Evolutionary conservation across 495 filamentous ascomycete species (phyloP), one percentile per base, ranked within the genome.

Genomic region (Neurospora cerealis): DNA sequence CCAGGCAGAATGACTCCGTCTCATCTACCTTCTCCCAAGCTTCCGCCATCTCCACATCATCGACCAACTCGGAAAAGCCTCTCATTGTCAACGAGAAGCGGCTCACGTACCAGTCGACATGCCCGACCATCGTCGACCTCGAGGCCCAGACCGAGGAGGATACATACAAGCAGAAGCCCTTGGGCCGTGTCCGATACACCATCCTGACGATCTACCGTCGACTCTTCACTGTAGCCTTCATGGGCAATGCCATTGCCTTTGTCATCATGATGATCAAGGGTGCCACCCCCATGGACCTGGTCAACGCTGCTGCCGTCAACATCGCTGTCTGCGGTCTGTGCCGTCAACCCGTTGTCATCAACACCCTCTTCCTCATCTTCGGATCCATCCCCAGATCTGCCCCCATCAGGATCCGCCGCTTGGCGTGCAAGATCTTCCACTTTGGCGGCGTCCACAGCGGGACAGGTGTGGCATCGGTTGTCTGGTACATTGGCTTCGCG

Each of bases 361-460:
- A 95, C 81, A 72, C 86, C 37, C 87, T 93, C 42, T 94, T 91
- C 77, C 79, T 83, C 71, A 76, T 89, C 70, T 89, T 89, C 70
- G 91, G 79, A 72, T 72, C 77, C 28, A 77, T 85, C 71, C 92
- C 92, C 2, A 82, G 86, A 34, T 89, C 86, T 8, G 86, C 87
- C 60, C 92, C 93, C 2, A 80, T 93, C 40, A 80, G 84, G 36
- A 80, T 95, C 71, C 91, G 92, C 66, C 85, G 87, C 3, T 81
- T 89, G 36, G 85, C 89, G 4, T 89, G 90, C 66, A 93, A 93
- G 75, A 85, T 93, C 38, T 94, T 93, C 78, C 90, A 93, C 76
- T 89, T 91, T 76, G 93, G 93, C 69, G 93, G 93, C 39, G 84
- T 93, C 5, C 92, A 94, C 77, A 91, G 88, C 77, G 91, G 92